Conservation (phyloP, 352 stramenopile species). For the Pythium plurisporium region DNA sequence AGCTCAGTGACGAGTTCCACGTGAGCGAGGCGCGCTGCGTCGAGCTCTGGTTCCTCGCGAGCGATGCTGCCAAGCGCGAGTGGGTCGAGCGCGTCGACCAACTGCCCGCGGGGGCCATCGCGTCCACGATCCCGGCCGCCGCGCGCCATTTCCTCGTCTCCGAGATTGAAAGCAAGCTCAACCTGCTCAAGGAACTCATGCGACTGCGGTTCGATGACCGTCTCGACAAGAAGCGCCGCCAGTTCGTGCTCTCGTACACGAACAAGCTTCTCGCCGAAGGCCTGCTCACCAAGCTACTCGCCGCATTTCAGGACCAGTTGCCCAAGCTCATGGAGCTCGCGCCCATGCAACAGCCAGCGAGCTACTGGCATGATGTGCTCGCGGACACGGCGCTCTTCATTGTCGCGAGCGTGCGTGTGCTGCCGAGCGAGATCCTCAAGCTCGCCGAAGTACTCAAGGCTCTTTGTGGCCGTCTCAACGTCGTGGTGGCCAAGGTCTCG, state of each 20-base stretch:
- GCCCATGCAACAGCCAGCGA: constrained; percentile 56
- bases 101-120: constrained; percentile 35
- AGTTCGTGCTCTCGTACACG: constrained; percentile 64
- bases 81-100: constrained; percentile 73
- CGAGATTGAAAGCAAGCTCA: constrained; percentile 72
- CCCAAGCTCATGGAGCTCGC: constrained; percentile 51
- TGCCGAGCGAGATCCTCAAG: constrained; percentile 50
- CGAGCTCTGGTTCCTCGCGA: constrained; percentile 76
- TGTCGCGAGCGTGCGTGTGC: constrained; percentile 45
- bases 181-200: constrained; percentile 69
- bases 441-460: constrained; percentile 48
- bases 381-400: constrained; percentile 64
- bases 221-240: constrained; percentile 46
- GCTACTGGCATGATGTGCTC: constrained; percentile 75
- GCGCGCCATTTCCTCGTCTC: constrained; percentile 74
- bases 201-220: constrained; percentile 56
- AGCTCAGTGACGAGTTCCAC: constrained; percentile 76
- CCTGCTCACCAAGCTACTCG: constrained; percentile 47
- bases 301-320: constrained; percentile 43
- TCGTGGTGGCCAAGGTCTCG: constrained; percentile 62
- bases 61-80: constrained; percentile 57
- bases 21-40: constrained; percentile 61
- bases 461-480: constrained; percentile 54
- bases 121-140: constrained; percentile 54
- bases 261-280: constrained; percentile 57